Evolutionary conservation across 352 stramenopile species (phyloP), one percentile per base, ranked within the genome.

Genomic region (Phytophthora litchii): DNA sequence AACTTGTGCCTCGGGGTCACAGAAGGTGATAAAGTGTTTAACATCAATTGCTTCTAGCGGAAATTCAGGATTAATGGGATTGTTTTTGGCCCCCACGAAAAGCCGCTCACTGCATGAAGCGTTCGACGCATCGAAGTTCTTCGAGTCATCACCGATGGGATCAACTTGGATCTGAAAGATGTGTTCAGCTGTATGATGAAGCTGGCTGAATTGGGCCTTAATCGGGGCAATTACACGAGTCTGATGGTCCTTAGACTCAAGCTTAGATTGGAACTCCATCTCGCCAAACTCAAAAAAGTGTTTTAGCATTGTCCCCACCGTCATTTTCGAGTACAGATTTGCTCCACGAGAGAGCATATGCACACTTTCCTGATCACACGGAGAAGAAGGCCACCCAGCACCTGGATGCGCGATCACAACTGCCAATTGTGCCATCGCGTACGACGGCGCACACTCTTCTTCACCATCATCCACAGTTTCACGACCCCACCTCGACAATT

Each of bases 381-480:
- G 83, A 13, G 83, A 81, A 19, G 55, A 60, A 7, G 85, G 78
- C 87, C 82, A 92, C 14, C 69, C 49, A 31, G 72, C 60, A 21
- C 70, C 54, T 16, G 80, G 80, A 60, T 92, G 76, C 0, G 74
- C 70, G 5, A 86, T 68, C 34, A 92, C 75, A 57, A 92, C 76
- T 6, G 84, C 84, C 21, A 96, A 64, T 20, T 94, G 87, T 7
- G 83, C 79, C 36, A 94, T 74, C 0, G 78, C 80, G n/a, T 88
- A 85, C 8, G 83, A 93, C 11, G 86, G 82, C 0, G 77, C 62
- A n/a, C 64, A 78, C 52, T 93, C 83, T 63, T 94, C 82, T 71
- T 95, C 87, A 6, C 85, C 87, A 50, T 94, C 83, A 67, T 93
- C 80, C 3, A 94, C 86, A 1, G 80, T 91, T 63, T 93, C 85